These are phyloP conservation scores for Zopfia rhizophila DNA, from an alignment of 2,329 filamentous ascomycete species.

Conservation along the genomic window DNA sequence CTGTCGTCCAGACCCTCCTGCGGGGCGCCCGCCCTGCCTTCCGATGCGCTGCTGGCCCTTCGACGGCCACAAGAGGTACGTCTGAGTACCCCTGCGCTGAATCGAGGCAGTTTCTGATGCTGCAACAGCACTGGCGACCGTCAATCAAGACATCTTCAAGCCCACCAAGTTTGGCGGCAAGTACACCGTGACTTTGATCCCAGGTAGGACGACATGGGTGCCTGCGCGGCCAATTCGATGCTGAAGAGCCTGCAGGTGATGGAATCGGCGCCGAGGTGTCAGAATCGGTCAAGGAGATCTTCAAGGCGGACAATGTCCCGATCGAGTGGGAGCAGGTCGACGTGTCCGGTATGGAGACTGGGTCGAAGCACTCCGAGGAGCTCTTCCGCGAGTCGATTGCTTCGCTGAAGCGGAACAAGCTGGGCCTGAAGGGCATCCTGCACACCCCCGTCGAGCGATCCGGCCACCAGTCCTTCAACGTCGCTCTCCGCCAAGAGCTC, in stretches of 20 bases:
- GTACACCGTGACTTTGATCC: constrained; percentile 98
- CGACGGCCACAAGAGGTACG: constrained; percentile 66
- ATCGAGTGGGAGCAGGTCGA: constrained; percentile 99
- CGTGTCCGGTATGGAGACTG: constrained; percentile 88
- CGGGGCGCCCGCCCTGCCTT: constrained; percentile 62
- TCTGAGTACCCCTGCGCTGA: constrained; percentile 12
- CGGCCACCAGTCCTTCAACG: constrained; percentile 99
- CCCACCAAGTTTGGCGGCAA: constrained; percentile 99
- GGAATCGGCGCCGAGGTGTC: constrained; percentile 98
- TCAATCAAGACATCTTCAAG: constrained; percentile 97
- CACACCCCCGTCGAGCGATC: constrained; percentile 97
- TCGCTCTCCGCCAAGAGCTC: constrained; percentile 97
- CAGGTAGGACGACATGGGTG: constrained; percentile 68
- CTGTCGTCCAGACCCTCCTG: constrained; percentile 62
- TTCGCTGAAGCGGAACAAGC: constrained; percentile 97
- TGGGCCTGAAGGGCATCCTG: constrained; percentile 97
- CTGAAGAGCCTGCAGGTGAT: constrained; percentile 68
- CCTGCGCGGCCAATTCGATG: constrained; percentile 19
- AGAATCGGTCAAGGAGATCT: constrained; percentile 98
- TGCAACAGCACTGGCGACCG: constrained; percentile 63
- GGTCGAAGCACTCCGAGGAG: constrained; percentile 88
- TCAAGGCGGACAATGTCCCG: constrained; percentile 99
- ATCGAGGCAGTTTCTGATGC: background rate
- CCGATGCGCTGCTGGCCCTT: constrained; percentile 60
- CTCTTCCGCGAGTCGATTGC: constrained; percentile 96